These are phyloP conservation scores for Isatis tinctoria DNA, from an alignment of 345 rosid species.

Conservation along the genomic window DNA sequence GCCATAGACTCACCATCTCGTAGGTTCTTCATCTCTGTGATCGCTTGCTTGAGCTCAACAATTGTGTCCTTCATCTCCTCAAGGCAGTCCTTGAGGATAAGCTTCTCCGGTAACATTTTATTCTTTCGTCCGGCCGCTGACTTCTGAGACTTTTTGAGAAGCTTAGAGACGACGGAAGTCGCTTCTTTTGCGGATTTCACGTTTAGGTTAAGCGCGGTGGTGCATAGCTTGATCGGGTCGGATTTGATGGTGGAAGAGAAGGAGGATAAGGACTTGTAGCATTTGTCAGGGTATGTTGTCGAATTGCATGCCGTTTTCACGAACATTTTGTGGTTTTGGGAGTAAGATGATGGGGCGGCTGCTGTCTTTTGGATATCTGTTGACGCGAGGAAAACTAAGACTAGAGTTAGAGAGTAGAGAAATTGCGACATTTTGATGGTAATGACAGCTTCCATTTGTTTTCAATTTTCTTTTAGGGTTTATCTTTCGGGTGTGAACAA, in stretches of 20 bases:
- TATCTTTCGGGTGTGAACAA: neutral
- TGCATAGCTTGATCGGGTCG: conserved; percentile 51
- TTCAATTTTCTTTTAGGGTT: neutral
- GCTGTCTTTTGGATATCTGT: conserved; percentile 3
- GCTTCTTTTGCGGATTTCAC: conserved; percentile 37
- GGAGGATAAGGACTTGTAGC: conserved; percentile 53
- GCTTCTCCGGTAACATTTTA: conserved; percentile 36
- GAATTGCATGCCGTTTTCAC: conserved; percentile 50
- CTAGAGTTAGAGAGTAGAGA: conserved; percentile 17
- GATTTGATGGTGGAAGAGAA: conserved; percentile 46
- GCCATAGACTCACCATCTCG: conserved; percentile 9
- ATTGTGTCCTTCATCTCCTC: conserved; percentile 42
- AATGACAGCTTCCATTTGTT: neutral
- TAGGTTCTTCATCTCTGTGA: conserved; percentile 33
- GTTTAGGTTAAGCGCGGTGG: conserved; percentile 43
- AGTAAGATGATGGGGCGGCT: conserved; percentile 28
- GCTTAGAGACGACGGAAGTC: conserved; percentile 22
- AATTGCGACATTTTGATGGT: conserved; percentile 14
- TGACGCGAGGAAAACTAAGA: conserved; percentile 6
- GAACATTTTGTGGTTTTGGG: conserved; percentile 40
- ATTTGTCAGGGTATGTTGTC: conserved; percentile 48
- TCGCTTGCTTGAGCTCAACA: conserved; percentile 50
- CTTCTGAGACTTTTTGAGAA: conserved; percentile 26
- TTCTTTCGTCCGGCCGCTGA: neutral
- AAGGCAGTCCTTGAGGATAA: conserved; percentile 47